These are phyloP conservation scores for Alternaria incomplexa DNA, from an alignment of 2,329 filamentous ascomycete species.

Conservation along the genomic window DNA sequence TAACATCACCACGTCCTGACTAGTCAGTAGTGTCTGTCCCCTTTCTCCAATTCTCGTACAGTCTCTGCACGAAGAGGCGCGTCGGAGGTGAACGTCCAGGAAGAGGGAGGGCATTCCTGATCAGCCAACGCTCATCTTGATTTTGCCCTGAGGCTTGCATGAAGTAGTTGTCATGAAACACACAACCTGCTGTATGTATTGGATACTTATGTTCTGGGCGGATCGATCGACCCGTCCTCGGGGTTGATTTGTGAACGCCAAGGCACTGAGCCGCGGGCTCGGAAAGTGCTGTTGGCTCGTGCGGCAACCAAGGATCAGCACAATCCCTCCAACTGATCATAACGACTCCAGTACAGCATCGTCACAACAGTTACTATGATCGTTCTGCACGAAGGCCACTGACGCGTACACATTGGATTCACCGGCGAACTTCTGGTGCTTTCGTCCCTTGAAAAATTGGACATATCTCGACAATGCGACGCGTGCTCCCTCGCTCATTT, in stretches of 20 bases:
- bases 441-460: not conserved
- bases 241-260: not conserved
- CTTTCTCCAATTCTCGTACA: not conserved
- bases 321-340: slow-evolving; percentile 1
- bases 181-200: not conserved
- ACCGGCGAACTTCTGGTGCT: not conserved
- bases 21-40: not conserved
- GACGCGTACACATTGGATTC: not conserved
- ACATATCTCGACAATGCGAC: not conserved
- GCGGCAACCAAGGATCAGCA: not conserved
- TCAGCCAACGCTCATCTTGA: not conserved
- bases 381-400: not conserved
- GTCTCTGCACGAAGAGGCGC: not conserved
- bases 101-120: not conserved
- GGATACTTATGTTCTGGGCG: not conserved
- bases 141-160: not conserved
- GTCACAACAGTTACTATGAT: not conserved
- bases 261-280: not conserved
- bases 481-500: slow-evolving; percentile 11
- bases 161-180: not conserved
- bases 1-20: not conserved
- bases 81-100: not conserved
- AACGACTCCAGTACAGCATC: not conserved
- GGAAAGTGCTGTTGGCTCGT: not conserved
- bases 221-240: not conserved